A percentile compares a stretch with the other conserved stretches of the same genome.
phyloP scores from a whole-genome alignment of 169 alveolate species.

The Sarcocystis neurona region DNA sequence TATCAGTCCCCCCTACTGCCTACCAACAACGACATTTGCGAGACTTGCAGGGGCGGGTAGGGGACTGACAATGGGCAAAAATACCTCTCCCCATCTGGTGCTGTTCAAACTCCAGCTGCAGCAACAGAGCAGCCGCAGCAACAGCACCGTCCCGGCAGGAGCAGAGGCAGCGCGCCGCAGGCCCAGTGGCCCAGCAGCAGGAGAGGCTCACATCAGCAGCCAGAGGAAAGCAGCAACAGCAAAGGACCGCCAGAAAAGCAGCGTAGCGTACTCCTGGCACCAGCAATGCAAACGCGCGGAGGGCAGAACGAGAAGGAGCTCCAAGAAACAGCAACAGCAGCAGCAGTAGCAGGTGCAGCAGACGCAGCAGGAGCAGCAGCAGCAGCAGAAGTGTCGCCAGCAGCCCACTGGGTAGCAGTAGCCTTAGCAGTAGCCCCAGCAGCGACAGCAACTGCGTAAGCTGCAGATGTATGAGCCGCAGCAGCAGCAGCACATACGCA shows the following conservation, averaged over 20 bases:
- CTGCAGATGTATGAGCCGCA: no score
- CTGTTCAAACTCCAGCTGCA: conserved; percentile 21
- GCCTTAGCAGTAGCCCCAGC: no score
- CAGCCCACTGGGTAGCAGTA: no score
- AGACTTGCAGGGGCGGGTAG: neutral
- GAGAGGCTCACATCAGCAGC: neutral
- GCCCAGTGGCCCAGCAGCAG: neutral
- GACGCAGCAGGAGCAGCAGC: no score
- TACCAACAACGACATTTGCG: neutral
- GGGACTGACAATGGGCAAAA: conserved; percentile 11
- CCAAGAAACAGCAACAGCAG: no score
- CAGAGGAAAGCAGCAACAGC: neutral
- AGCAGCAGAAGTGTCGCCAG: no score
- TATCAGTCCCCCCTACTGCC: neutral
- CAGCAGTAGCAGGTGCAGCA: no score
- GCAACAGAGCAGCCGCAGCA: neutral
- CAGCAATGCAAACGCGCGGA: neutral
- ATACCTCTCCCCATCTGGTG: conserved; percentile 14
- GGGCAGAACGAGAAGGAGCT: neutral
- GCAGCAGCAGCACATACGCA: no score
- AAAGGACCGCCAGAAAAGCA: neutral
- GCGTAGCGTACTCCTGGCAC: neutral
- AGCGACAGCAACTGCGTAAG: no score
- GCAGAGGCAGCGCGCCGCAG: neutral
- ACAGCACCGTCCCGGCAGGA: neutral